A percentile compares a stretch with the other conserved stretches of the same genome.
These are phyloP conservation scores for Phialophora macrospora DNA, from an alignment of 2,329 filamentous ascomycete genomes.

Conservation along the genomic window DNA sequence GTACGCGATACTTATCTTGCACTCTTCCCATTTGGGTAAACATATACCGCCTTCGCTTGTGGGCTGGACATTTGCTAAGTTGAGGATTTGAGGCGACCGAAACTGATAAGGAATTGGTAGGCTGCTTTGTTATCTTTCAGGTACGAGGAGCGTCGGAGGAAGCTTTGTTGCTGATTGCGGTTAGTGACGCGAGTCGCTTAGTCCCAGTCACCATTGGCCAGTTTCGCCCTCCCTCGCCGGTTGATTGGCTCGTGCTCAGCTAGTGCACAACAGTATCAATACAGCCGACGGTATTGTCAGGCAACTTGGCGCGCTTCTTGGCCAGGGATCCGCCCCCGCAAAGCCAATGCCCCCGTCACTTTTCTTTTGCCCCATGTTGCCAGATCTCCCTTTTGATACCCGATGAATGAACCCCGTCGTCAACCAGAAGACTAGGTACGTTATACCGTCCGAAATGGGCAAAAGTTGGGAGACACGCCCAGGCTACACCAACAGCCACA, in stretches of 20 bases:
- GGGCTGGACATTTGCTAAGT: background rate
- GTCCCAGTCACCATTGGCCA: background rate
- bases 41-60: background rate
- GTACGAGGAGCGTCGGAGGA: background rate
- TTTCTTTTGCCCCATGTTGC: background rate
- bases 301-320: background rate
- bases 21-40: background rate
- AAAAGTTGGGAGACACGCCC: background rate
- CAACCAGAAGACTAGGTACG: background rate
- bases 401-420: background rate
- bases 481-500: no score
- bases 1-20: background rate
- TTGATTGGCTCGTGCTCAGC: background rate
- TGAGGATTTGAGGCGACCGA: background rate
- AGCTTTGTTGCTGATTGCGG: background rate
- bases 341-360: background rate
- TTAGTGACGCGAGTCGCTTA: background rate
- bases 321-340: background rate
- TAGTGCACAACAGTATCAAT: background rate
- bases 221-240: background rate
- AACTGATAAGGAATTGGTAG: background rate
- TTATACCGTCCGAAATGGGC: background rate
- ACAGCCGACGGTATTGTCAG: background rate
- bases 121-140: background rate
- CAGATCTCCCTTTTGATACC: background rate